Percentiles rank a stretch among this genome's conserved stretches.
Conservation (phyloP, 2,329 filamentous ascomycete species). For the Penicillium sp. region DNA sequence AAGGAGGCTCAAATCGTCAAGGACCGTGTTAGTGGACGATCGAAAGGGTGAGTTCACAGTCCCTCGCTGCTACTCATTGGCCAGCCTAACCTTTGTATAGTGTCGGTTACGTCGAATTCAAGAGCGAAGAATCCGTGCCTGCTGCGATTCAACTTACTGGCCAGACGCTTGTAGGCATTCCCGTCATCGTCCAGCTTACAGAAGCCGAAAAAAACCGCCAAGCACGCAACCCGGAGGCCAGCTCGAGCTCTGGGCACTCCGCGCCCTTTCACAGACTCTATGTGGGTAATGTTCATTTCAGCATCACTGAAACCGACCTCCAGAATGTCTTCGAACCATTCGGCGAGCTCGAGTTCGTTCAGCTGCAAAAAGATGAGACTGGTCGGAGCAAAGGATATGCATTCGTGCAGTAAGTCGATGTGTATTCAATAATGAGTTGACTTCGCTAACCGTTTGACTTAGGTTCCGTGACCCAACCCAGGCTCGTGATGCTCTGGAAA, state of each 20-base stretch:
- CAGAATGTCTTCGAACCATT: slow-evolving; percentile 97
- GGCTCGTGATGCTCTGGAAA: slow-evolving; percentile 90
- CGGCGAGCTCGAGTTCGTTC: slow-evolving; percentile 94
- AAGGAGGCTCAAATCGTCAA: slow-evolving; percentile 99
- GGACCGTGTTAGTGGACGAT: slow-evolving; percentile 91
- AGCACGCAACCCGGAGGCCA: slow-evolving; percentile 71
- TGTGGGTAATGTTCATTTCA: slow-evolving; percentile 99
- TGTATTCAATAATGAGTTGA: not conserved
- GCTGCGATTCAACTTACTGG: slow-evolving; percentile 96
- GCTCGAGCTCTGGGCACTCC: slow-evolving; percentile 67
- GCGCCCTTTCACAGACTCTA: slow-evolving; percentile 97
- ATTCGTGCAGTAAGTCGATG: slow-evolving; percentile 82
- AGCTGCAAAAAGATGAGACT: slow-evolving; percentile 92
- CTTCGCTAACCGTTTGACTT: slow-evolving; percentile 34
- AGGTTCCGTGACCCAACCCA: slow-evolving; percentile 87
- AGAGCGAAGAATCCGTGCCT: slow-evolving; percentile 86
- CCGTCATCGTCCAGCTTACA: slow-evolving; percentile 95
- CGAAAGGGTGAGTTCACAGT: slow-evolving; percentile 72
- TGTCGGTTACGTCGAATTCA: slow-evolving; percentile 99
- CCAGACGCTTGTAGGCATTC: slow-evolving; percentile 96
- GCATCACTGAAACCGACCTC: slow-evolving; percentile 92
- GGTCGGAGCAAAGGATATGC: slow-evolving; percentile 91
- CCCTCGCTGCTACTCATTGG: not conserved
- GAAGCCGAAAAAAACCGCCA: slow-evolving; percentile 99
- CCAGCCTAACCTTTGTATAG: slow-evolving; percentile 47